Conservation (phyloP, 176 grass and related monocot species). For the Themeda triandra region DNA sequence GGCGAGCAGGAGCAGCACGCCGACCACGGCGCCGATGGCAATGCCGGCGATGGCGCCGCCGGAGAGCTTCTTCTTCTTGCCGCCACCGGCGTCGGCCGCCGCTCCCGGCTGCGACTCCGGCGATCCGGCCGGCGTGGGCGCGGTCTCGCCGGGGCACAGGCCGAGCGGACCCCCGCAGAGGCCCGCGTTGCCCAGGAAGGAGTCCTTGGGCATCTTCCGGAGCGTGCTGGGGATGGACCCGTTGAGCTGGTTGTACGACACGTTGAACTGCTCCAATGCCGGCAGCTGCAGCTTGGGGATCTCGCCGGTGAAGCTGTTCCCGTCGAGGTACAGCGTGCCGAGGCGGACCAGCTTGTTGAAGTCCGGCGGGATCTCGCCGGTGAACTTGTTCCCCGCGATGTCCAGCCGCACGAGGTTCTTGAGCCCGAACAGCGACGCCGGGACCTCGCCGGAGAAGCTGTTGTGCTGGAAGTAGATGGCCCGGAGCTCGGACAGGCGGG, state of each 20-base stretch:
- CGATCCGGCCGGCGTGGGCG: constrained; percentile 39
- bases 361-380: constrained; percentile 59
- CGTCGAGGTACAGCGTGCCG: constrained; percentile 67
- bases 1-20: constrained; percentile 53
- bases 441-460: constrained; percentile 64
- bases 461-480: constrained; percentile 92
- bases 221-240: constrained; percentile 84
- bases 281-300: constrained; percentile 74
- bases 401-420: constrained; percentile 84
- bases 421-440: constrained; percentile 51
- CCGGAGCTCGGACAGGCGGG: constrained; percentile 64
- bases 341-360: constrained; percentile 84
- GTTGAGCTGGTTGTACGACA: constrained; percentile 84
- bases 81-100: not conserved
- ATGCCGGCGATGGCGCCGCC: constrained; percentile 97
- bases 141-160: constrained; percentile 66
- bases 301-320: constrained; percentile 68
- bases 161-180: constrained; percentile 83
- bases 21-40: constrained; percentile 66
- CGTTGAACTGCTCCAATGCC: constrained; percentile 85
- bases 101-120: constrained; percentile 18
- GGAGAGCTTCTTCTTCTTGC: constrained; percentile 78
- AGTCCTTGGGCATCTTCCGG: constrained; percentile 62
- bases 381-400: constrained; percentile 71
- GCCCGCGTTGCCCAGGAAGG: constrained; percentile 64